Evolutionary conservation across 179 eudicot genomes (phyloP).

Genomic region (Camellia oleifera): DNA sequence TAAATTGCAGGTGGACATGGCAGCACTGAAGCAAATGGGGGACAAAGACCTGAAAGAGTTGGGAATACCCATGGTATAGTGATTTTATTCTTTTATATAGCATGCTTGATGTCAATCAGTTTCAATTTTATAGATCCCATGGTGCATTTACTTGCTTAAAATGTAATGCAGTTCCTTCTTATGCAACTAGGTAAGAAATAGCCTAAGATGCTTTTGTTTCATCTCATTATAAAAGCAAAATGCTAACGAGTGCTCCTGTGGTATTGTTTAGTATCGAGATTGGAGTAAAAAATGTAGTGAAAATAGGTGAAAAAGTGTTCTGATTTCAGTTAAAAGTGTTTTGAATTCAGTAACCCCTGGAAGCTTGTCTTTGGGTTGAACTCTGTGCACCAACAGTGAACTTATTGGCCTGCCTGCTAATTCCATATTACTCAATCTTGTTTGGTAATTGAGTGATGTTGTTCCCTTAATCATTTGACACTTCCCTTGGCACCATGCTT

Average conservation of each 20-base stretch:
- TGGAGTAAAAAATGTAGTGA: no score
- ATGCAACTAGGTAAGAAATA: neutral
- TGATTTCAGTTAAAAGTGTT: neutral
- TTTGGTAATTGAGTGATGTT: neutral
- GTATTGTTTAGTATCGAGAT: no score
- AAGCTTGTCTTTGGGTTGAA: neutral
- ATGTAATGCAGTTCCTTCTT: neutral
- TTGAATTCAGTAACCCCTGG: neutral
- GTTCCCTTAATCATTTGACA: neutral
- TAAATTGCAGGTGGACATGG: constrained; percentile 34
- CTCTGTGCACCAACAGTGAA: neutral
- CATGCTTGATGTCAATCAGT: neutral
- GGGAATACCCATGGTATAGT: constrained; percentile 41
- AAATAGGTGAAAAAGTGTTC: neutral
- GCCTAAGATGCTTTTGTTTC: neutral
- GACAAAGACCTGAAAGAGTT: constrained; percentile 35
- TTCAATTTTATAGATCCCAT: neutral
- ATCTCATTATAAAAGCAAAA: neutral
- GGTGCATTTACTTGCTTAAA: neutral
- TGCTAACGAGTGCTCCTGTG: neutral
- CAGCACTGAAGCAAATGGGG: constrained; percentile 39
- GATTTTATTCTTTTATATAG: neutral
- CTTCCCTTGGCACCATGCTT: neutral
- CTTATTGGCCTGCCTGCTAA: neutral
- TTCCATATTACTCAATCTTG: neutral